Base-by-base conservation (phyloP, 306 rosid species). In the Acacia confusa region DNA sequence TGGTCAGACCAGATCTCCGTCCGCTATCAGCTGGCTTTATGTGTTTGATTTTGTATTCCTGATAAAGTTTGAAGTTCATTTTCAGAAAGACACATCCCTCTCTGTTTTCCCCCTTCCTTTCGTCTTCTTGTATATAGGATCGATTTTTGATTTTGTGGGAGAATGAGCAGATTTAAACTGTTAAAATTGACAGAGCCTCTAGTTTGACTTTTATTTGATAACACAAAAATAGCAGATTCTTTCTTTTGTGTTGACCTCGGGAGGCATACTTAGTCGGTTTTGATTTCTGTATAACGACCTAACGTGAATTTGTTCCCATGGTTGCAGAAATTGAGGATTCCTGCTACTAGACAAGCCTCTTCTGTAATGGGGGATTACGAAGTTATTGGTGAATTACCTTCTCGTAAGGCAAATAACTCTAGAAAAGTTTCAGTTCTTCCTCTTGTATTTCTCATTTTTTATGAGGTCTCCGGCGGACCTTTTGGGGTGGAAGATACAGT, bases 401-500 rank as follows among this genome's bases (percentile, higher is more conserved):
- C 89, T 27, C 78, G 84, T 48, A 72, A 86, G 74, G 79, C 57
- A 69, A 79, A 84, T 67, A 82, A 80, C 44, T 38, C 61, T 20
- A 86, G 77, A 78, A 89, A 86, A 82, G 90, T 92, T 70, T 89
- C 95, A 10, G 77, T 91, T 68, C 82, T 92, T 74, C 95, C 95
- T 38, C 81, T 92, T 34, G 89, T 92, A 60, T 92, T 92, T 86
- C 89, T 92, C 48, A 92, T 92, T 55, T 92, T 90, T 87, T 90
- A 90, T 81, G 97, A 92, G 87, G 97, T 90, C 12, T 90, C 97
- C 64, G 97, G 97, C 8, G 97, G 97, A 9, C 95, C 97, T 19
- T 92, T 92, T 70, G 97, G 97, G 14, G 83, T 89, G 25, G 97
- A 91, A 87, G 95, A 92, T 24, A 89, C 89, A 72, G 95, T 92